phyloP scores from a whole-genome alignment of 2,329 filamentous ascomycete genomes.

The Ascochyta fabae region DNA sequence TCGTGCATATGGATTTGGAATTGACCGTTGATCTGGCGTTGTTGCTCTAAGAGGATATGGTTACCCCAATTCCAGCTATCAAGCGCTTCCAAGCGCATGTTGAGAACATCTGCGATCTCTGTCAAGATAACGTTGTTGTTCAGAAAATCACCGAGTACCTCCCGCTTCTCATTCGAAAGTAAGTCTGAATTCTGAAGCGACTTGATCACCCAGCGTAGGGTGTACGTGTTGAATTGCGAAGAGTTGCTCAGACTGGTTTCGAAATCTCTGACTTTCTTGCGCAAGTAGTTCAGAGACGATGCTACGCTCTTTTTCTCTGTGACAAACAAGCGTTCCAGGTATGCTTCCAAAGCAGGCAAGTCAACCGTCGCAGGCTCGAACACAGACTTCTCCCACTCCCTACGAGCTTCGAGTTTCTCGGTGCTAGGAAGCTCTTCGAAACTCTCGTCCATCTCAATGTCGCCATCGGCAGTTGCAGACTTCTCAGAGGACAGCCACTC shows the following conservation, averaged over 20 bases:
- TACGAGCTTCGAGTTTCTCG: slow-evolving; percentile 38
- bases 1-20: slow-evolving; percentile 41
- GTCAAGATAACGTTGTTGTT: slow-evolving; percentile 39
- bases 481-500: slow-evolving; percentile 46
- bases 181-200: slow-evolving; percentile 55
- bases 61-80: slow-evolving; percentile 41
- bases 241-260: slow-evolving; percentile 17
- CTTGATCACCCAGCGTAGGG: slow-evolving; percentile 51
- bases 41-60: slow-evolving; percentile 37
- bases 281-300: slow-evolving; percentile 27
- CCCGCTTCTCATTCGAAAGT: slow-evolving; percentile 50
- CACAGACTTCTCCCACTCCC: slow-evolving; percentile 41
- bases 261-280: slow-evolving; percentile 27
- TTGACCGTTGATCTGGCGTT: slow-evolving; percentile 37
- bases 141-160: slow-evolving; percentile 42
- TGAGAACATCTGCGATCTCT: slow-evolving; percentile 43
- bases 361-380: slow-evolving; percentile 39
- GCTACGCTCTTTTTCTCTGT: slow-evolving; percentile 24
- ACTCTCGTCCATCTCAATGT: slow-evolving; percentile 35
- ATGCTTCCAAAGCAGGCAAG: slow-evolving; percentile 26
- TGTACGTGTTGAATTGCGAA: slow-evolving; percentile 41
- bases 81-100: slow-evolving; percentile 38
- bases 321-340: slow-evolving; percentile 34
- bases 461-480: slow-evolving; percentile 19
- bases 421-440: slow-evolving; percentile 42